Evolutionary conservation across 2,329 filamentous ascomycete species (phyloP).

Genomic region (Colletotrichum chlorophyti): DNA sequence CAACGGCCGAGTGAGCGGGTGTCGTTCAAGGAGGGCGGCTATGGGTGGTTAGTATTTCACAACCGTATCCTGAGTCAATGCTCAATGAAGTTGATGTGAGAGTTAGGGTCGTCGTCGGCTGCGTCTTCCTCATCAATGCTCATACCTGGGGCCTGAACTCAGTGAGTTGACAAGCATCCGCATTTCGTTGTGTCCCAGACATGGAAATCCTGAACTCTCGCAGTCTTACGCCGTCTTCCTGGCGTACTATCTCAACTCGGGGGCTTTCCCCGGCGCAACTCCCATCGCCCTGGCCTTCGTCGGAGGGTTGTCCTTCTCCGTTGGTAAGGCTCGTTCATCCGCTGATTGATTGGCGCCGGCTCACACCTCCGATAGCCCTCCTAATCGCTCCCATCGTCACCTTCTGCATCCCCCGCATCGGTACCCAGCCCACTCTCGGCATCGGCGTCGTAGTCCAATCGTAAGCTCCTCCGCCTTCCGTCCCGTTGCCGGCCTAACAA

Average conservation of each 20-base stretch:
- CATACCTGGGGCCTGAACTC: conserved; percentile 81
- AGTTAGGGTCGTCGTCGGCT: conserved; percentile 59
- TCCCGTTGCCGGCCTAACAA: neutral
- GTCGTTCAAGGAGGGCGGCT: conserved; percentile 61
- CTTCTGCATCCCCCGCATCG: conserved; percentile 62
- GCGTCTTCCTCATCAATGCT: conserved; percentile 65
- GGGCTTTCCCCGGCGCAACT: conserved; percentile 68
- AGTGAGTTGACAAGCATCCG: conserved; percentile 41
- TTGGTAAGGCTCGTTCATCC: conserved; percentile 38
- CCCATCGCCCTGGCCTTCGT: conserved; percentile 77
- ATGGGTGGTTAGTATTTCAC: conserved; percentile 58
- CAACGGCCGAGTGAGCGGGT: conserved; percentile 22
- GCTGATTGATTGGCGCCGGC: neutral
- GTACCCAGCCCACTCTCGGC: conserved; percentile 69
- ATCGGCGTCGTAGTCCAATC: conserved; percentile 71
- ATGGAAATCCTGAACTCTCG: neutral
- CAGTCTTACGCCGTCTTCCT: conserved; percentile 65
- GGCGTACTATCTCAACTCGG: conserved; percentile 61
- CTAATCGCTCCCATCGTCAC: conserved; percentile 74
- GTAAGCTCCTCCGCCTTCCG: neutral
- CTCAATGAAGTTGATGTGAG: neutral
- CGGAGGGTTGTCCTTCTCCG: conserved; percentile 72
- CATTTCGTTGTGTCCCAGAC: neutral
- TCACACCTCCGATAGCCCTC: conserved; percentile 55
- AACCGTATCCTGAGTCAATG: neutral